Percentiles rank a stretch among this genome's conserved stretches.
Conservation (phyloP, 2,329 filamentous ascomycete genomes). For the Exophiala phaeomuriformis region DNA sequence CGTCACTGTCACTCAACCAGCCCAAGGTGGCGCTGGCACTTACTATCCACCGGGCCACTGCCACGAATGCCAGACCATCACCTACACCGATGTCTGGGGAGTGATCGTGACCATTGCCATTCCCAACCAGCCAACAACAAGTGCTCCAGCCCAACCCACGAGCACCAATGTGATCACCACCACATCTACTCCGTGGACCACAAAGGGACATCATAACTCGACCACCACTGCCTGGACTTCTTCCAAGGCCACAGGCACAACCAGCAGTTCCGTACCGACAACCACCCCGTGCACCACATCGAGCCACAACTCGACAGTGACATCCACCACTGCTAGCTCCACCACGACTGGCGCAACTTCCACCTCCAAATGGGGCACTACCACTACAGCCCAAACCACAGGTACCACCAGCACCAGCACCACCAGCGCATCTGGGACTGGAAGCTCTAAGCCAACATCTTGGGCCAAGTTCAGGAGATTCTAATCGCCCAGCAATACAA, state of each 20-base stretch:
- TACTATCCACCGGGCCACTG: constrained; percentile 14
- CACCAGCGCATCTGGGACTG: too few species aligned
- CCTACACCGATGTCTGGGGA: constrained; percentile 28
- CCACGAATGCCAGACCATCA: constrained; percentile 28
- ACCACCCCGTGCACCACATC: constrained; percentile 3
- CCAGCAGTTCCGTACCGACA: neutral
- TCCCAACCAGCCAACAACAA: constrained; percentile 14
- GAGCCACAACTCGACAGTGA: neutral
- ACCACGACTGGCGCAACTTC: constrained; percentile 2
- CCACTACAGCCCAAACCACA: neutral
- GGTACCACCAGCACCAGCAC: constrained; percentile 8
- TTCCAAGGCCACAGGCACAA: neutral
- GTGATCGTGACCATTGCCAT: constrained; percentile 29
- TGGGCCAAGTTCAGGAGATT: neutral
- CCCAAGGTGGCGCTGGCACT: neutral
- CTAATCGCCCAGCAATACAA: neutral
- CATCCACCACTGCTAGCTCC: neutral
- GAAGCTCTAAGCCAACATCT: neutral
- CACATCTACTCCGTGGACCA: constrained; percentile 1
- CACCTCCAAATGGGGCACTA: constrained; percentile 1
- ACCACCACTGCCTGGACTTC: neutral
- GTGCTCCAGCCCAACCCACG: neutral
- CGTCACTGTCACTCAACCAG: constrained; percentile 10
- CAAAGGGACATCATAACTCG: constrained; percentile 1
- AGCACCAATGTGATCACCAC: neutral